These are phyloP conservation scores for Ustilaginoidea virens DNA, from an alignment of 2,329 filamentous ascomycete species.

Conservation along the genomic window DNA sequence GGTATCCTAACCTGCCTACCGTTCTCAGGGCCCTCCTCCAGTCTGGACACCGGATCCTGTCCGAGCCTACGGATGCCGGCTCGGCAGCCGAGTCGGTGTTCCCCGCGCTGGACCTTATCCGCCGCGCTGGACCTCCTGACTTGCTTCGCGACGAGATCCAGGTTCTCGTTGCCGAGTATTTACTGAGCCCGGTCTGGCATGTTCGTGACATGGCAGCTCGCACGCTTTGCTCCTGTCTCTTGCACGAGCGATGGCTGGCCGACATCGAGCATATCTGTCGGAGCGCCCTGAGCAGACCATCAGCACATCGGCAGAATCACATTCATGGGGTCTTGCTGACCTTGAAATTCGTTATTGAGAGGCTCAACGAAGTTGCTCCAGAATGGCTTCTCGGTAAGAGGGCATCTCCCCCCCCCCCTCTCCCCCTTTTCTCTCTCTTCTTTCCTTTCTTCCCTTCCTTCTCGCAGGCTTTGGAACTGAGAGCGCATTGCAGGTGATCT, in stretches of 20 bases:
- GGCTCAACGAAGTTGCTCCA: constrained; percentile 30
- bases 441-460: too few relatives aligned
- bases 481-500: constrained; percentile 12
- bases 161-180: constrained; percentile 41
- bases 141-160: constrained; percentile 38
- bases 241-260: constrained; percentile 33
- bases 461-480: constrained; percentile 4
- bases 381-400: constrained; percentile 27
- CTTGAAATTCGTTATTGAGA: constrained; percentile 39
- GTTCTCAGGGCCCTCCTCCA: constrained; percentile 49
- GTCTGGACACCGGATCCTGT: constrained; percentile 29
- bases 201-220: constrained; percentile 67
- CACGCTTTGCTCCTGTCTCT: constrained; percentile 49
- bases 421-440: too few relatives aligned
- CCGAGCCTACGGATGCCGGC: constrained; percentile 17
- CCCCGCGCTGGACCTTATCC: constrained; percentile 67
- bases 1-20: constrained; percentile 48
- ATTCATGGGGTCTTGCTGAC: constrained; percentile 44
- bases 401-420: background rate
- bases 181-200: constrained; percentile 62
- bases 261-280: constrained; percentile 22
- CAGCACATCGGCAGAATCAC: constrained; percentile 28
- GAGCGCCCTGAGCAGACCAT: constrained; percentile 11
- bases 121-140: constrained; percentile 52
- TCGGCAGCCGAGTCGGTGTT: constrained; percentile 53